These are phyloP conservation scores for Gnaphalium uliginosum DNA, from an alignment of 129 eudicot species.

Conservation along the genomic window DNA sequence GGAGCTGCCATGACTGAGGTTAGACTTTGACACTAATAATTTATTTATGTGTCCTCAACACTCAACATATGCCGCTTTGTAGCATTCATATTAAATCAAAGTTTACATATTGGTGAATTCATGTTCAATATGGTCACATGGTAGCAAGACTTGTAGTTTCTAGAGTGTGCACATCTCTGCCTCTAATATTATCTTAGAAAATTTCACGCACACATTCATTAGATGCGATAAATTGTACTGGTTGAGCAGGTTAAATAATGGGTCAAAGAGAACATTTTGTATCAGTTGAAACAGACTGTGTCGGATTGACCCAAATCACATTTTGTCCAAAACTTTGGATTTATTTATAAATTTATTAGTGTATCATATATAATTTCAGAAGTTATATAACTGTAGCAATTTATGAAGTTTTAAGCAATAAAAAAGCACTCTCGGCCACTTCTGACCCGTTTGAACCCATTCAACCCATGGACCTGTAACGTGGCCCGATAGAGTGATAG, in stretches of 20 bases:
- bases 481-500: no score
- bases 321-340: not conserved
- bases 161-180: not conserved
- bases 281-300: not conserved
- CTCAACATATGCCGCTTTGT: not conserved
- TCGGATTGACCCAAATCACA: not conserved
- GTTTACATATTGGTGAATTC: not conserved
- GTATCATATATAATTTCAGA: not conserved
- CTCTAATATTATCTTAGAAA: not conserved
- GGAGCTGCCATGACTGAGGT: conserved; percentile 79
- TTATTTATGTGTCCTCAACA: not conserved
- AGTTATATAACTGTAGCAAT: not conserved
- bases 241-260: not conserved
- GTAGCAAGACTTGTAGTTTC: not conserved
- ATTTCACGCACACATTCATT: not conserved
- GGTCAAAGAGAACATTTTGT: not conserved
- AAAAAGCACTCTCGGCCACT: not conserved
- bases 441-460: not conserved
- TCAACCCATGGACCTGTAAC: no score
- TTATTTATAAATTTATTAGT: no score
- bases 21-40: not conserved
- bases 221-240: not conserved
- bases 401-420: not conserved
- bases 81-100: not conserved
- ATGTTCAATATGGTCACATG: not conserved